Evolutionary conservation across 2,329 filamentous ascomycete species (phyloP).

Genomic region (Davidsoniella australis): DNA sequence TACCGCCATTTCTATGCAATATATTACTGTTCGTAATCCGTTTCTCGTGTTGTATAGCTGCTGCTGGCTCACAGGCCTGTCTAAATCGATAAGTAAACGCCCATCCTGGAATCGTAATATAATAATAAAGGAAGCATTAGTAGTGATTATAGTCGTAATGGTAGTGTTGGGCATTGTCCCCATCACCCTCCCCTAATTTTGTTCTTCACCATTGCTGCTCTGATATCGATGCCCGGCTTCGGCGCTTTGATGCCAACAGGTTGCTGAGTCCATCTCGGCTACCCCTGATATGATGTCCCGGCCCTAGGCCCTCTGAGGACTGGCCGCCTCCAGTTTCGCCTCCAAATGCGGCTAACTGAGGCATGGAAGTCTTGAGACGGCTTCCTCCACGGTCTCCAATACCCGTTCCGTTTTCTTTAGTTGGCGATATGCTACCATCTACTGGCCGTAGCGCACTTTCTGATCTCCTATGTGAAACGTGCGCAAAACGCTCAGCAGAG

Average conservation of each 20-base stretch:
- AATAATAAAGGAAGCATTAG: too few relatives aligned
- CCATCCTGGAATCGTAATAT: too few relatives aligned
- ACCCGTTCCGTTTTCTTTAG: conserved; percentile 3
- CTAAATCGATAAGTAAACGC: too few relatives aligned
- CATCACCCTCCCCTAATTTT: background rate
- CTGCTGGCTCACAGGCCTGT: background rate
- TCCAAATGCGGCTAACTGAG: too few relatives aligned
- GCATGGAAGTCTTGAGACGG: background rate
- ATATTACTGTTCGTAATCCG: too few relatives aligned
- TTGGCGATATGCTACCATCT: conserved; percentile 2
- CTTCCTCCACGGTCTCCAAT: conserved; percentile 5
- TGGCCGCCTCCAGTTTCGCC: background rate
- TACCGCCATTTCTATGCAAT: too few relatives aligned
- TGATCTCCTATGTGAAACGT: conserved; percentile 6
- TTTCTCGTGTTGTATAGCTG: background rate
- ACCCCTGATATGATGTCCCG: background rate
- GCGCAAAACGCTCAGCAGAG: conserved; percentile 6
- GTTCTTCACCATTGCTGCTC: background rate
- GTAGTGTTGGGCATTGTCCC: too few relatives aligned
- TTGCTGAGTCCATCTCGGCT: conserved; percentile 3
- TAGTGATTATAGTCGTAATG: too few relatives aligned
- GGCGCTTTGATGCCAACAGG: conserved; percentile 7
- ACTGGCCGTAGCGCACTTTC: conserved; percentile 7
- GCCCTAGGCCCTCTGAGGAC: background rate
- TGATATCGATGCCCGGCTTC: conserved; percentile 5